phyloP scores from a whole-genome alignment of 495 filamentous ascomycete species.

The Neurospora sublineolata region DNA sequence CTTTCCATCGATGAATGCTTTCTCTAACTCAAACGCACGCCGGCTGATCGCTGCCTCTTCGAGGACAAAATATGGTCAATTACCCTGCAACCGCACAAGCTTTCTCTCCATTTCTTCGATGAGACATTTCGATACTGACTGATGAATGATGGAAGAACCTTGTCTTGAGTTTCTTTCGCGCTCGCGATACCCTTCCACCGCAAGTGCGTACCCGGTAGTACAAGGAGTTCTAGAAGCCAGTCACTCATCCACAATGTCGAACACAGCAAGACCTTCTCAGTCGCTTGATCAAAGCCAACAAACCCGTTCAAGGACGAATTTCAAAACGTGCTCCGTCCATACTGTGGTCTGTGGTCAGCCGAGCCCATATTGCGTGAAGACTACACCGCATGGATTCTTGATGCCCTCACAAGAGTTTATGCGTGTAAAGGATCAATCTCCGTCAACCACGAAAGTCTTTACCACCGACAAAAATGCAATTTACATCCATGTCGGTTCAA shows the following conservation, averaged over 20 bases:
- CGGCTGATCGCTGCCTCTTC: not conserved
- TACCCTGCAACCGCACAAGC: not conserved
- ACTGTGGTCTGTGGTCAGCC: not conserved
- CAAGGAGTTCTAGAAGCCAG: not conserved
- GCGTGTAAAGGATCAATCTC: not conserved
- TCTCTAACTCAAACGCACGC: not conserved
- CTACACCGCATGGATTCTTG: not conserved
- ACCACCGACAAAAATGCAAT: not conserved
- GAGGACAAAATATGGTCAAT: not conserved
- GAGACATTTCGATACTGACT: not conserved
- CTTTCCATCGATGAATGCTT: not conserved
- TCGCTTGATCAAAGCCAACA: not conserved
- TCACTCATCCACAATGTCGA: not conserved
- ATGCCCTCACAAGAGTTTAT: not conserved
- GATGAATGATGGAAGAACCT: not conserved
- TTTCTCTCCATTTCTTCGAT: not conserved
- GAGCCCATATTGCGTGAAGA: not conserved
- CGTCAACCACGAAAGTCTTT: not conserved
- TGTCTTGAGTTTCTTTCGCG: not conserved
- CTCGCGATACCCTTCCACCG: not conserved
- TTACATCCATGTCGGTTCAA: not conserved
- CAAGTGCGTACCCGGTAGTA: not conserved
- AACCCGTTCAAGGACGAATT: not conserved
- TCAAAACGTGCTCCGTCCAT: not conserved
- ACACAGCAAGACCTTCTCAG: not conserved